These are phyloP conservation scores for Oryza punctata DNA, from an alignment of 176 grass and related monocot genomes.

Conservation along the genomic window DNA sequence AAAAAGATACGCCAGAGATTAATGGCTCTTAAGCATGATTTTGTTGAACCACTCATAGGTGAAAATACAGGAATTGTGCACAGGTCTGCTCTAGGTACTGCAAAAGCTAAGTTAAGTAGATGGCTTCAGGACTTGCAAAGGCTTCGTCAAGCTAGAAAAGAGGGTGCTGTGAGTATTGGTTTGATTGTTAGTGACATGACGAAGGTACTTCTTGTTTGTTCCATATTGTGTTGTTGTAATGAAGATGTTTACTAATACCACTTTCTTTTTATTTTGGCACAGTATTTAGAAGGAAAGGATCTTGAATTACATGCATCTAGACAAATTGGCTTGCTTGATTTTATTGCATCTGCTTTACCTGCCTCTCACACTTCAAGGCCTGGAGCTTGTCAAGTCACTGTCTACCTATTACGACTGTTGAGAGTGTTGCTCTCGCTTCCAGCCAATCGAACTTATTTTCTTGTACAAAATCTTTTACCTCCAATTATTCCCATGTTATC, in stretches of 20 bases:
- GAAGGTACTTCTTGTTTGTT: constrained; percentile 72
- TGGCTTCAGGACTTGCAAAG: constrained; percentile 97
- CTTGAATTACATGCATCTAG: constrained; percentile 90
- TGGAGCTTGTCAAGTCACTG: constrained; percentile 93
- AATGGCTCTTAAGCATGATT: constrained; percentile 99
- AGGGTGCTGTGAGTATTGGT: constrained; percentile 88
- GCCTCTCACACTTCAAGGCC: constrained; percentile 96
- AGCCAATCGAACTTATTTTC: constrained; percentile 90
- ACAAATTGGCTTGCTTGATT: constrained; percentile 95
- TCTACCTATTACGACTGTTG: constrained; percentile 77
- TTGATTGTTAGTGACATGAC: constrained; percentile 87
- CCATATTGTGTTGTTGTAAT: constrained; percentile 23
- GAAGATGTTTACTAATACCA: constrained; percentile 41
- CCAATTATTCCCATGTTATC: constrained; percentile 96
- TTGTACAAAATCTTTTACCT: constrained; percentile 97
- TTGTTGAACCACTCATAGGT: constrained; percentile 67
- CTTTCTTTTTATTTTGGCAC: constrained; percentile 49
- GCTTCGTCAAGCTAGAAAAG: constrained; percentile 95
- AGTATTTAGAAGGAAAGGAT: constrained; percentile 96
- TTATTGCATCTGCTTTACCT: constrained; percentile 86
- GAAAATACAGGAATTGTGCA: constrained; percentile 83
- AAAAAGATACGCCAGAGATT: constrained; percentile 95
- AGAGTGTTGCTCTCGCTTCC: constrained; percentile 77
- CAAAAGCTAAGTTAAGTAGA: constrained; percentile 90
- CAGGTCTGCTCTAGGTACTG: constrained; percentile 70